Conservation (phyloP, 768 basidiomycete species). For the Russula griseocarnosa region DNA sequence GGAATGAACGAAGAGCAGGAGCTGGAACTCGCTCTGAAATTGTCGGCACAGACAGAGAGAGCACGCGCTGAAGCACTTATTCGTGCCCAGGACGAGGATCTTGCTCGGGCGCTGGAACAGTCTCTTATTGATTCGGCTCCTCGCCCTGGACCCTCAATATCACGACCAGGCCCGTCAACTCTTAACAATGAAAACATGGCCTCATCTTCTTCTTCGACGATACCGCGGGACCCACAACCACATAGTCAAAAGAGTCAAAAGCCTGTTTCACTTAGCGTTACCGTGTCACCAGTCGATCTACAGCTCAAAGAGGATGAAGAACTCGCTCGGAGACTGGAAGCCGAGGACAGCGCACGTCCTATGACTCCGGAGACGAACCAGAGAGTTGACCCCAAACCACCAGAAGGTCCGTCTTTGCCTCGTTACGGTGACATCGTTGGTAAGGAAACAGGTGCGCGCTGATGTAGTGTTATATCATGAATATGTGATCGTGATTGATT, state of each 20-base stretch:
- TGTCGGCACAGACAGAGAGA: slow-evolving; percentile 38
- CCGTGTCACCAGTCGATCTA: background rate
- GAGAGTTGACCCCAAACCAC: background rate
- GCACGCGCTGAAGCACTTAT: slow-evolving; percentile 5
- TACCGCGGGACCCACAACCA: slow-evolving; percentile 1
- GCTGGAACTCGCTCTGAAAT: slow-evolving; percentile 57
- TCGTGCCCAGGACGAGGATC: slow-evolving; percentile 13
- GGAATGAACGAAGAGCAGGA: slow-evolving; percentile 54
- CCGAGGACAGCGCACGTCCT: slow-evolving; percentile 36
- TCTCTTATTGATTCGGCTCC: slow-evolving; percentile 7
- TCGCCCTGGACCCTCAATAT: background rate
- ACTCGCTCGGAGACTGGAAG: slow-evolving; percentile 39
- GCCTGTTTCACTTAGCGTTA: background rate
- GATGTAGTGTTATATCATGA: background rate
- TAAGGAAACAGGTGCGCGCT: background rate
- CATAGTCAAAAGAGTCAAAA: background rate
- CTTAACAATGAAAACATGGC: background rate
- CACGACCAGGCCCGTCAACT: background rate
- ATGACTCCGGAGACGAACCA: background rate
- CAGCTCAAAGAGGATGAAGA: slow-evolving; percentile 42
- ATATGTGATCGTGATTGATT: background rate
- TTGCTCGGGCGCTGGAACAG: slow-evolving; percentile 23
- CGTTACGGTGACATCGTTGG: slow-evolving; percentile 7
- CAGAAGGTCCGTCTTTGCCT: background rate
- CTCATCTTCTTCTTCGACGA: slow-evolving; percentile 1